Base-by-base conservation (phyloP, 2,329 filamentous ascomycete species). In the Aspergillus carbonarius region DNA sequence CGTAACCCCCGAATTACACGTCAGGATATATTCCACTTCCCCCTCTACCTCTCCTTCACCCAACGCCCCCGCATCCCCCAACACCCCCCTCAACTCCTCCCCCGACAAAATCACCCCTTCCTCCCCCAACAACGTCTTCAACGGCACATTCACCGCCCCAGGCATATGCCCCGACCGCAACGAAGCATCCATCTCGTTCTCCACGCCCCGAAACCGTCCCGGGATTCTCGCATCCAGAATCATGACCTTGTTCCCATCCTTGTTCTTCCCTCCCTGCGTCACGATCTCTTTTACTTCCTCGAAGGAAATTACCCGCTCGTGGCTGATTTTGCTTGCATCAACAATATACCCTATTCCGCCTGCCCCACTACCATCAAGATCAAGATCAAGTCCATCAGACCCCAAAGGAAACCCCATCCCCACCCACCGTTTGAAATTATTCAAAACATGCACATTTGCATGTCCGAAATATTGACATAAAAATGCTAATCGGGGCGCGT, bases 1-100 rank as follows among this genome's bases (percentile, higher is more conserved):
- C 27, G 70, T 72, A 1, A 71, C 67, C 0, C 70, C 70, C 1
- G 70, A 71, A 46, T 72, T 72, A 27, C 70, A 72, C 7, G 65
- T 70, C 55, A 72, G 17, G 12, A 72, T 60, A 3, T 63, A 51
- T 0, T 65, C 65, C 8, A 18, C 17, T 7, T 6, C 44, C 3
- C 48, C 51, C 10, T 63, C 23, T 0, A 4, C 48, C 7, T 44
- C 37, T 4, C 20, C 25, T 1, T 23, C n/a, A 7, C n/a, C 50
- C 23, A 42, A 15, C 15, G 71, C 61, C 0, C 70, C 68, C 9
- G 60, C 62, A 2, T 23, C 34, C 15, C 55, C 44, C 54, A 71
- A 66, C 3, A 66, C 15, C 0, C 4, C 10, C 40, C 49, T 60
- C 44, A 68, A 37, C 37, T 62, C 50, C 8, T 20, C 15, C 2